Evolutionary conservation across 2,329 filamentous ascomycete species (phyloP), one percentile per base, ranked within the genome.

Genomic region (Exophiala bonariae): DNA sequence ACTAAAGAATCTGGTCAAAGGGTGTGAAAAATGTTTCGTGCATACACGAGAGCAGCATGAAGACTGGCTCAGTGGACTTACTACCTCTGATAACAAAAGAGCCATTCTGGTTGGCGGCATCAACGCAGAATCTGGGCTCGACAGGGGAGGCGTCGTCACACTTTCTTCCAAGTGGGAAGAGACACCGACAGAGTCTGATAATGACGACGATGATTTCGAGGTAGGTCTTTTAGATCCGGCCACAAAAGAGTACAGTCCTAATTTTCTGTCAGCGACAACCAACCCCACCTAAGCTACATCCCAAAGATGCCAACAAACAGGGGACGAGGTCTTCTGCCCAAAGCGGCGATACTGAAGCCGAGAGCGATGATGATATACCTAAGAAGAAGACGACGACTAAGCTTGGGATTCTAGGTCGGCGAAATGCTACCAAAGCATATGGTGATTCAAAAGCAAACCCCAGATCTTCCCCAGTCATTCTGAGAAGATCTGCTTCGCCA

Each of bases 181-280:
- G 18, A 42, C 17, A 39, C 40, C 47, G 9, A 55, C 42, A 20
- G 51, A 46, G n/a, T 49, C 47, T 11, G 52, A 58, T 17, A 46
- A 52, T 33, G 55, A 59, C 10, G 52, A 58, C 19, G 48, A 52
- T 33, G 55, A 59, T 26, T 58, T 58, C 35, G 55, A 59, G 42
- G 50, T 49, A 31, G 42, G 38, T 28, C 3, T 3, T 19, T 20
- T 19, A 16, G 19, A 4, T 22, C 2, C 32, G n/a, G 3, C 26
- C 10, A 8, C 14, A 8, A 14, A 17, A 8, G 26, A 5, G 6
- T 18, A 9, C 19, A n/a, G 16, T 23, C 9, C 17, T 44, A 11
- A 28, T 13, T 11, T 13, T 19, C 2, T 22, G 11, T 37, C 38
- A 53, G 45, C 44, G 54, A 41, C 53, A 56, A 49, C 30, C 53